Base-by-base conservation (phyloP, 2,329 filamentous ascomycete species). In the Fonsecaea erecta region DNA sequence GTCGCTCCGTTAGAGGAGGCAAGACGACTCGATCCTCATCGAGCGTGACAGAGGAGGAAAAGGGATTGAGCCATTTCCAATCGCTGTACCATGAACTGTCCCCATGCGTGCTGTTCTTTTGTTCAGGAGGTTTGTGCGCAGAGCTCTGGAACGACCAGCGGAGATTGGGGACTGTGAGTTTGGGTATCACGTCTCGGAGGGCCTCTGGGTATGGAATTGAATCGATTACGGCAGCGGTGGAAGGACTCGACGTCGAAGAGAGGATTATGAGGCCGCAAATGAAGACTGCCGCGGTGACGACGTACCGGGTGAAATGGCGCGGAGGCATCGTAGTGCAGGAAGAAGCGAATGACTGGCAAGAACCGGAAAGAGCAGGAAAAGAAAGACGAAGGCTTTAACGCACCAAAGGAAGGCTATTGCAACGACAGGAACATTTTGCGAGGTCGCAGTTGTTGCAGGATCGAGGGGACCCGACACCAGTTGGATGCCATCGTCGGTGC, bases 31-130 rank as follows among this genome's bases (percentile, higher is more conserved):
- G 85, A 73, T 90, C 90, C 76, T 96, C 90, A 74, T 97, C 93
- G 63, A 95, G 83, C 0, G 87, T 87, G 64, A 95, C 83, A 16
- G 87, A 86, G 51, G 88, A 93, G 18, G 93, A 97, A 77, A 97
- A 98, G 2, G 93, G 92, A 67, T 90, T 91, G 72, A 91, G 84
- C 93, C 93, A 98, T 75, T 90, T 92, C 88, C 90, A 96, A 76
- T 96, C 89, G 69, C 86, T 88, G 78, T 92, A 91, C 94, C 94
- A 98, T 65, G 88, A 88, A 35, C 90, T 88, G 67, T 90, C 90
- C 56, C 89, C 90, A 74, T 86, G 88, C 4, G 90, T 90, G 74
- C 91, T 93, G 76, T 94, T 92, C 68, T 87, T 86, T 76, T 93
- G 90, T 60, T 88, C 84, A 2, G 89, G 86, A 18, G 90, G 90